phyloP scores from a whole-genome alignment of 2,329 filamentous ascomycete species.

The Keithomyces neogunnii region DNA sequence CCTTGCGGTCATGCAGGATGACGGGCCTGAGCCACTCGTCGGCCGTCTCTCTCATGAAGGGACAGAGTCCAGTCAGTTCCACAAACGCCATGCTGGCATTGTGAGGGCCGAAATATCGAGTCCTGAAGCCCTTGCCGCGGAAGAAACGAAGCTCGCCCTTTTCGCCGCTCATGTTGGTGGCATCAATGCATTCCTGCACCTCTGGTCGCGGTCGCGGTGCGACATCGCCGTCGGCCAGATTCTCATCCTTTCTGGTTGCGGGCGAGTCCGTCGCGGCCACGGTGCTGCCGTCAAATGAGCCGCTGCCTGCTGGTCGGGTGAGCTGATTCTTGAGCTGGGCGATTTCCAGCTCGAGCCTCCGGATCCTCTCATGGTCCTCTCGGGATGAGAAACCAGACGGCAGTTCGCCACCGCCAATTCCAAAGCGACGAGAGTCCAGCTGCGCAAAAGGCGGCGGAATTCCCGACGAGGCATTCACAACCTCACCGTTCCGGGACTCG shows the following conservation, averaged over 20 bases:
- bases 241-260: conserved; percentile 35
- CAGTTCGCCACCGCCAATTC: conserved; percentile 20
- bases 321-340: conserved; percentile 47
- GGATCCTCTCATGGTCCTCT: conserved; percentile 49
- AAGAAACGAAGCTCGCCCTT: conserved; percentile 49
- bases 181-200: conserved; percentile 31
- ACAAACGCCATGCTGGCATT: conserved; percentile 53
- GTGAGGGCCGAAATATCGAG: conserved; percentile 51
- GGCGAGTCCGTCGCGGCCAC: conserved; percentile 36
- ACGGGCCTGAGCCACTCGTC: conserved; percentile 53
- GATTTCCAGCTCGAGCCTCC: conserved; percentile 50
- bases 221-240: conserved; percentile 20
- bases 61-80: conserved; percentile 47
- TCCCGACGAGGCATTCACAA: conserved; percentile 39
- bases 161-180: conserved; percentile 31
- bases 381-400: conserved; percentile 22
- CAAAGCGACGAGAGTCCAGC: conserved; percentile 31
- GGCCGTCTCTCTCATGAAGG: conserved; percentile 55
- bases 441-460: conserved; percentile 33
- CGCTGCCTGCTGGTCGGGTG: conserved; percentile 30
- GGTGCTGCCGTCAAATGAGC: conserved; percentile 43
- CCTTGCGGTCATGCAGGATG: conserved; percentile 46
- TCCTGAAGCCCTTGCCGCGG: conserved; percentile 50
- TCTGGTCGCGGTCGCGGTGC: conserved; percentile 25
- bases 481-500: conserved; percentile 45